Evolutionary conservation across 2,329 filamentous ascomycete species (phyloP), one percentile per base, ranked within the genome.

Genomic region (Fusarium sambucinum): DNA sequence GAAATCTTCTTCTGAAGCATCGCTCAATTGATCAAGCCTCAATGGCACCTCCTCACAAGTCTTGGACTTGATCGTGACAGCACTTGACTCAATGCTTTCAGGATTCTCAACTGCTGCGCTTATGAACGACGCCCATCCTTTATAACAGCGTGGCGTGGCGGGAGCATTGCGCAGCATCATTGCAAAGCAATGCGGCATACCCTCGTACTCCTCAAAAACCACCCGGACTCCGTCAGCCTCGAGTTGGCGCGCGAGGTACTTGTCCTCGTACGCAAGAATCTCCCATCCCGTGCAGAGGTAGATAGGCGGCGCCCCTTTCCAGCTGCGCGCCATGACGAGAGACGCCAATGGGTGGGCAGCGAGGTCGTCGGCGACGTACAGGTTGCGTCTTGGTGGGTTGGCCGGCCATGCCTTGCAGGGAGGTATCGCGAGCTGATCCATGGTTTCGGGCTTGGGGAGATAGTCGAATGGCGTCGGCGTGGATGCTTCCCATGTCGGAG

Each of bases 111-210:
- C 80, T 3, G 76, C 82, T 19, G 73, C 67, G 27, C 68, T 78
- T 25, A 89, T 84, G 66, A 93, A 93, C 3, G 75, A 77, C 0
- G 85, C 79, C 85, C 88, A 88, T 5, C 80, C 79, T 16, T 82
- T 76, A 59, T 87, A 84, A 71, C 87, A 91, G 47, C 84, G 81
- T 68, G 74, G 79, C 4, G 84, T 79, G 30, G 79, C 82, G 2
- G 81, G 74, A 3, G 83, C 75, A 6, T 79, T 77, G 3, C 82
- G 77, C 56, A 92, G 78, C 2, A 92, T 66, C 66, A 88, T 72
- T 1, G 85, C 87, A 74, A 93, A 95, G 70, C 87, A 88, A 78
- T 94, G 92, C 55, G 92, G 91, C 92, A 95, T 95, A 5, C 88
- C 90, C 76, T 94, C 89, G 75, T 89, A 96, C 78, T 93, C 87